phyloP scores from a whole-genome alignment of 2,329 filamentous ascomycete species.

The Fusarium transvaalense region DNA sequence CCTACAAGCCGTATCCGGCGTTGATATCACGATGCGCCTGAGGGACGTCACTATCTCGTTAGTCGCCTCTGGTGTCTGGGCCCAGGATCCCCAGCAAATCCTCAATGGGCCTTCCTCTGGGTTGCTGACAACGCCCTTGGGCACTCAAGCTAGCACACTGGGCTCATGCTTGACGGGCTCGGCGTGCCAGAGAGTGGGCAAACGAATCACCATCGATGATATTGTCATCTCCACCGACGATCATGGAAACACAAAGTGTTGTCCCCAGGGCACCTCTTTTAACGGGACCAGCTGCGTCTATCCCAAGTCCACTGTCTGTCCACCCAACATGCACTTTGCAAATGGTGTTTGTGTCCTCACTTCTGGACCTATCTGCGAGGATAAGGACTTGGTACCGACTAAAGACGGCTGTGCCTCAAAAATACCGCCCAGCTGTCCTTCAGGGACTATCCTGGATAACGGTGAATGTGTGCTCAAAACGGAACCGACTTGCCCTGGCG shows the following conservation, averaged over 20 bases:
- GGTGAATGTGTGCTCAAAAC: not conserved
- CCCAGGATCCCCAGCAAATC: not conserved
- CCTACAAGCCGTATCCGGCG: not conserved
- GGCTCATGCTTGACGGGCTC: not conserved
- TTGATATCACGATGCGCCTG: not conserved
- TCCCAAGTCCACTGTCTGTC: slow-evolving; percentile 3
- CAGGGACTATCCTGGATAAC: not conserved
- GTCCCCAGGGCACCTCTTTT: not conserved
- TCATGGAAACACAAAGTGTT: slow-evolving; percentile 4
- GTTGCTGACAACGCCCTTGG: not conserved
- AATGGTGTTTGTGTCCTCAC: slow-evolving; percentile 7
- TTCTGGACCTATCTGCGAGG: slow-evolving; percentile 2
- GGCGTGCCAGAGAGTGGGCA: not conserved
- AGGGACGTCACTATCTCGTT: not conserved
- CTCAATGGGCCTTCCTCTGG: not conserved
- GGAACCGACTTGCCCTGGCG: slow-evolving; percentile 1
- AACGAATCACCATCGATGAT: slow-evolving; percentile 4
- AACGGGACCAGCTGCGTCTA: not conserved
- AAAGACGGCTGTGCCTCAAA: slow-evolving; percentile 7
- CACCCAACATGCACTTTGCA: slow-evolving; percentile 1
- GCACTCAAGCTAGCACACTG: not conserved
- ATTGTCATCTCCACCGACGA: not conserved
- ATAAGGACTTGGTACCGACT: not conserved
- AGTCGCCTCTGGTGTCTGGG: not conserved
- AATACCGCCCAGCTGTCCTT: not conserved